Conservation (phyloP, 2,329 filamentous ascomycete genomes). For the Aspergillus piperis region DNA sequence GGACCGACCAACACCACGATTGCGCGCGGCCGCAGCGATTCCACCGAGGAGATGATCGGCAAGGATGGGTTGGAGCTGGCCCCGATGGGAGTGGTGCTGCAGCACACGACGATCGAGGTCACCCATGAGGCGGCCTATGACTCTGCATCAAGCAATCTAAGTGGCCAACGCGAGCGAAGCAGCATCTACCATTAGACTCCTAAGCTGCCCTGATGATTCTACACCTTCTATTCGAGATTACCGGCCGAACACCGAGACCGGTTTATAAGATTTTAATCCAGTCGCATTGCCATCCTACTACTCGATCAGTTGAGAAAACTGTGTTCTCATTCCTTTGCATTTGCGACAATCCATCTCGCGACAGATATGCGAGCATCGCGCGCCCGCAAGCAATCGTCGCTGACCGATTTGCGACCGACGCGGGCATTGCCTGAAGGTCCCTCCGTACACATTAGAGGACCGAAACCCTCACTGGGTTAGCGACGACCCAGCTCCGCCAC, state of each 20-base stretch:
- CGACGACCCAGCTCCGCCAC: no score
- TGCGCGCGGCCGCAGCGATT: constrained; percentile 4
- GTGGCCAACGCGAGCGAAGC: constrained; percentile 52
- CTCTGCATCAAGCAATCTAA: constrained; percentile 58
- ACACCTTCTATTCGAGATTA: not conserved
- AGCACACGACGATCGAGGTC: constrained; percentile 8
- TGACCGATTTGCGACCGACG: no score
- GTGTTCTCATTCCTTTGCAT: no score
- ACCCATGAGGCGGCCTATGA: constrained; percentile 4
- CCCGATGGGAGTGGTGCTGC: constrained; percentile 6
- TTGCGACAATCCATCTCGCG: no score
- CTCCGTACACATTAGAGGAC: no score
- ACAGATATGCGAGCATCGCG: no score
- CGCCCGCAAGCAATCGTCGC: no score
- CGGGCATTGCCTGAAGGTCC: no score
- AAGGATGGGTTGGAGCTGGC: constrained; percentile 5
- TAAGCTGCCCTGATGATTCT: not conserved
- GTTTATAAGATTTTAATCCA: no score
- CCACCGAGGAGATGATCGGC: constrained; percentile 9
- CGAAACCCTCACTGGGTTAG: no score
- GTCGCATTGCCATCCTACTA: no score
- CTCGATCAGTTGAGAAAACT: no score
- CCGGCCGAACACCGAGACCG: not conserved
- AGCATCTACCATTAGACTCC: constrained; percentile 38
- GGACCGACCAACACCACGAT: constrained; percentile 5